Conservation (phyloP, 345 rosid genomes). For the Viola odorata region DNA sequence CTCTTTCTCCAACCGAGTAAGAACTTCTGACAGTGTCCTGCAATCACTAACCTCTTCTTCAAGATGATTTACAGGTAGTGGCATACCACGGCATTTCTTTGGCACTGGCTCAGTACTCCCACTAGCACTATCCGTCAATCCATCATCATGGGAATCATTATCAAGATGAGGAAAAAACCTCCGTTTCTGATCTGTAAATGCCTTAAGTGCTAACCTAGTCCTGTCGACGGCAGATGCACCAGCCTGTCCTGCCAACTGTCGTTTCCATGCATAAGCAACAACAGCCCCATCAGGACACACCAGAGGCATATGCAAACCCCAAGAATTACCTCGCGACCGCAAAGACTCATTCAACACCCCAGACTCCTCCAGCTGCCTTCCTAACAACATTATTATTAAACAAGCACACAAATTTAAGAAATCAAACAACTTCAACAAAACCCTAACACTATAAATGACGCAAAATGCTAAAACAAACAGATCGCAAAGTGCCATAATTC, state of each 20-base stretch:
- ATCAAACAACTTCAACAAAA: neutral
- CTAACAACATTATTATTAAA: conserved; percentile 30
- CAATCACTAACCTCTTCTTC: conserved; percentile 41
- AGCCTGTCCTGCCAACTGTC: conserved; percentile 99
- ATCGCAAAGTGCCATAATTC: neutral
- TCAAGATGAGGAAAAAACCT: conserved; percentile 81
- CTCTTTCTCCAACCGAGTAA: conserved; percentile 48
- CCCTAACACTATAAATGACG: neutral
- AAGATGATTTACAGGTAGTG: conserved; percentile 23
- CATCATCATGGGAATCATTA: conserved; percentile 34
- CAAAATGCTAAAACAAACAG: neutral
- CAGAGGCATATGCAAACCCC: conserved; percentile 95
- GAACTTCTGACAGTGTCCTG: conserved; percentile 61
- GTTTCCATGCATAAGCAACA: conserved; percentile 96
- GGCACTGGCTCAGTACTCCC: conserved; percentile 36
- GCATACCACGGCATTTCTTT: conserved; percentile 45
- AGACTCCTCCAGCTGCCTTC: conserved; percentile 81
- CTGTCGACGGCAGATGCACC: conserved; percentile 99
- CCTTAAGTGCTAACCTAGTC: conserved; percentile 92
- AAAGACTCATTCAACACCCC: conserved; percentile 81
- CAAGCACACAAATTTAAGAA: neutral
- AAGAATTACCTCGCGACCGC: conserved; percentile 65
- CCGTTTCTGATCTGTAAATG: conserved; percentile 88
- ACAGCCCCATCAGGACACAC: conserved; percentile 98
- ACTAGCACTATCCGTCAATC: neutral